Conservation (phyloP, 2,329 filamentous ascomycete genomes). For the Plenodomus biglobosus region DNA sequence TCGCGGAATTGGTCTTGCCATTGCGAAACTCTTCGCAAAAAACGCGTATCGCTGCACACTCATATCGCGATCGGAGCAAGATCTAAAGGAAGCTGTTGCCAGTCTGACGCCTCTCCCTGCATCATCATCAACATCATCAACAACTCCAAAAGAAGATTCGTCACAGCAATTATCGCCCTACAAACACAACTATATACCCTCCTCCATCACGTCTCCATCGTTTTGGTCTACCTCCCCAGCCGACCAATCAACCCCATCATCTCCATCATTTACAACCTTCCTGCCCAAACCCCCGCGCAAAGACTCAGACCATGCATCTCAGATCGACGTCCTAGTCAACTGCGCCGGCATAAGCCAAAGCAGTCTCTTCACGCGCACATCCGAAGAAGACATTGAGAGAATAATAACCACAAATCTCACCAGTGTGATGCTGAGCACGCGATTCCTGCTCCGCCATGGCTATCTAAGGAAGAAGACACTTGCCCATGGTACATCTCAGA, state of each 20-base stretch:
- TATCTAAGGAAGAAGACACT: slow-evolving; percentile 10
- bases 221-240: slow-evolving; percentile 28
- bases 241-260: too few relatives aligned
- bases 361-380: slow-evolving; percentile 62
- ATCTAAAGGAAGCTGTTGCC: slow-evolving; percentile 27
- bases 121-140: neutral
- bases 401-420: slow-evolving; percentile 71
- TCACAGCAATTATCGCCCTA: neutral
- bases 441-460: slow-evolving; percentile 48
- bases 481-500: too few relatives aligned
- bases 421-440: slow-evolving; percentile 65
- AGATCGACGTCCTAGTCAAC: slow-evolving; percentile 66
- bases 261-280: slow-evolving; percentile 1
- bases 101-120: slow-evolving; percentile 18
- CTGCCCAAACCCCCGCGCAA: slow-evolving; percentile 6
- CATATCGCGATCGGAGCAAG: slow-evolving; percentile 30
- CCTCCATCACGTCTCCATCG: slow-evolving; percentile 23
- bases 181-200: slow-evolving; percentile 30
- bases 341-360: slow-evolving; percentile 73
- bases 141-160: too few relatives aligned
- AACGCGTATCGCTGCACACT: slow-evolving; percentile 36
- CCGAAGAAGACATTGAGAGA: slow-evolving; percentile 53
- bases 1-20: slow-evolving; percentile 44
- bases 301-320: slow-evolving; percentile 3
- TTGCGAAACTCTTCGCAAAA: slow-evolving; percentile 38